Evolutionary conservation across 2,329 filamentous ascomycete genomes (phyloP), one percentile per base, ranked within the genome.

Genomic region (Cladorrhinum sp.): DNA sequence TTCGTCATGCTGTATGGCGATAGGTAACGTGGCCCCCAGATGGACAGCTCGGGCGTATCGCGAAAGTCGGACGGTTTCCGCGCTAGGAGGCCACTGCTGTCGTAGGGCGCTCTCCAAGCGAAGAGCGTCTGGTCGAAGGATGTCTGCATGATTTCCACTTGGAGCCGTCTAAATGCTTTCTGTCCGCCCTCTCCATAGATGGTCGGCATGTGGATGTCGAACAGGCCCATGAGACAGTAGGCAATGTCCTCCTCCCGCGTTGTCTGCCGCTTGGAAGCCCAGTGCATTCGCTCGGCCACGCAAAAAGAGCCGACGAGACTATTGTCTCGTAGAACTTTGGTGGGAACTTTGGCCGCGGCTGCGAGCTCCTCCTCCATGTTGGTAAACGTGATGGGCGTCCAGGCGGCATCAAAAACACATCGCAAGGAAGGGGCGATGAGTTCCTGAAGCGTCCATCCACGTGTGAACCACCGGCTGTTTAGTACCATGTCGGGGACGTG

Each of bases 191-290:
- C 71, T 0, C 77, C 77, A 41, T 79, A 79, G 0, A 79, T 53
- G 5, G 78, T 61, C 0, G 77, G 73, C 73, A 80, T 79, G 24
- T 75, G 73, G 22, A 79, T 69, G 1, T 67, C 67, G 23, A 79
- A 79, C 0, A 79, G 71, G 0, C 77, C 77, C 1, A 79, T 61
- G 0, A 79, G 64, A 20, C 71, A 78, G 29, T 79, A 79, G 0
- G 76, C 75, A 10, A 69, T 71, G 32, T 79, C 78, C 45, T 79
- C 77, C 0, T 55, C 3, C 1, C 72, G 61, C 0, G 65, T 69
- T 0, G 75, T 76, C 4, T 68, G 54, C n/a, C 68, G 69, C 10
- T 57, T 63, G 16, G 71, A 72, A 52, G 68, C 74, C 74, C 71
- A 78, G 10, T 69, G 74, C 76, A 76, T 76, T 7, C 73, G 69